Base-by-base conservation (phyloP, 1,139 yeast genomes). In the Candida tetrigidarum region DNA sequence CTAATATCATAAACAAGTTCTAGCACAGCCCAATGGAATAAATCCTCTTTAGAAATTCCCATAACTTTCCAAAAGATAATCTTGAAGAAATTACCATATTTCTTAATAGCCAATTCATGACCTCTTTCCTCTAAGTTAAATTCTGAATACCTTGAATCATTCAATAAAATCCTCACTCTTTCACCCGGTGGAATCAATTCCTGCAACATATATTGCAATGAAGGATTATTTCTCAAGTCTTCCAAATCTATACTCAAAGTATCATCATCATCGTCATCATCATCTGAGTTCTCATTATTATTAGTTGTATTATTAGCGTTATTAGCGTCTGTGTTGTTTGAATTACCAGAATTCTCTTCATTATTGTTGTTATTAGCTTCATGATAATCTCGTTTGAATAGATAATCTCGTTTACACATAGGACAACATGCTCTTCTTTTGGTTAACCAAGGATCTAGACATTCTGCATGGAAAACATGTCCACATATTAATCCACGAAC, bases 361-460 rank as follows among this genome's bases (percentile, higher is more conserved):
- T 28, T 33, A 25, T 9, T 26, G 27, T 18, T 27, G 12, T 22
- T 37, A 27, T 39, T 33, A 11, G 18, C 30, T 16, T 18, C 38
- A 14, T 41, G 43, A 34, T 44, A 45, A 40, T 53, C 57, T 33
- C 53, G 34, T 30, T 74, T 75, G 60, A 76, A 63, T 51, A 77
- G 80, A 53, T 82, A 81, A 57, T 87, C 95, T 33, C 89, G 69
- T 59, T 88, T 86, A 64, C 96, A 89, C 73, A 84, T 81, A 7
- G 96, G 96, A 59, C 96, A 89, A 57, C 90, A 84, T 1, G 93
- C 93, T 45, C 87, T 75, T 52, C 93, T 71, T 48, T 79, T 78
- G 3, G 83, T 83, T 41, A 89, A 68, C 96, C 96, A 88, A 1
- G 93, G 93, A 55, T 86, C 95, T 41, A 89, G 72, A 64, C 96